A percentile compares a stretch with the other conserved stretches of the same genome.
Evolutionary conservation across 345 rosid genomes (phyloP).

Genomic region (Xanthoceras sorbifolium): DNA sequence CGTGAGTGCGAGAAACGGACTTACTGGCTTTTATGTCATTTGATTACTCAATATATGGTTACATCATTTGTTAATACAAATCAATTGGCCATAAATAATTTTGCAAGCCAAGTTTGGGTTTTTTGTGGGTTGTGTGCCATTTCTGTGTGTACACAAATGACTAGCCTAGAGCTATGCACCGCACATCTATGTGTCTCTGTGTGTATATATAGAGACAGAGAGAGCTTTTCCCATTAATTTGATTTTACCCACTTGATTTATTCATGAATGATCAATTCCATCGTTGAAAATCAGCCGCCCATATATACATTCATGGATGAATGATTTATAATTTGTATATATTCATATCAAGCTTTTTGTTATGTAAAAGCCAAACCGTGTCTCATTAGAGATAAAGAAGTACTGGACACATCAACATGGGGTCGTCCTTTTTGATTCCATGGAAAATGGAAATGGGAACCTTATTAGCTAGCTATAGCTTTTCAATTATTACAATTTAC

Average conservation of each 20-base stretch:
- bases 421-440: constrained; percentile 36
- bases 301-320: background rate
- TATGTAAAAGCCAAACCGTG: constrained; percentile 46
- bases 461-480: background rate
- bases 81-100: background rate
- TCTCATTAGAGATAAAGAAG: constrained; percentile 35
- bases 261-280: background rate
- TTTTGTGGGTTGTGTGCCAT: background rate
- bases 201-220: no score
- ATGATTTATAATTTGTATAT: no score
- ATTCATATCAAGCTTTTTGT: constrained; percentile 2
- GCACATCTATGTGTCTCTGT: background rate
- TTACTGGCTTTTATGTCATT: background rate
- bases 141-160: background rate
- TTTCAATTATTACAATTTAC: background rate
- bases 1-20: background rate
- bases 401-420: constrained; percentile 18
- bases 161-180: constrained; percentile 1
- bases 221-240: background rate
- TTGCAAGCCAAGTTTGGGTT: background rate
- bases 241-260: background rate
- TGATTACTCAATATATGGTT: no score
- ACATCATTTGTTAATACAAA: background rate
- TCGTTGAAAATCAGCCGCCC: background rate
- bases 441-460: constrained; percentile 19